These are phyloP conservation scores for Colletotrichum magnum DNA, from an alignment of 2,329 filamentous ascomycete species.

Conservation along the genomic window DNA sequence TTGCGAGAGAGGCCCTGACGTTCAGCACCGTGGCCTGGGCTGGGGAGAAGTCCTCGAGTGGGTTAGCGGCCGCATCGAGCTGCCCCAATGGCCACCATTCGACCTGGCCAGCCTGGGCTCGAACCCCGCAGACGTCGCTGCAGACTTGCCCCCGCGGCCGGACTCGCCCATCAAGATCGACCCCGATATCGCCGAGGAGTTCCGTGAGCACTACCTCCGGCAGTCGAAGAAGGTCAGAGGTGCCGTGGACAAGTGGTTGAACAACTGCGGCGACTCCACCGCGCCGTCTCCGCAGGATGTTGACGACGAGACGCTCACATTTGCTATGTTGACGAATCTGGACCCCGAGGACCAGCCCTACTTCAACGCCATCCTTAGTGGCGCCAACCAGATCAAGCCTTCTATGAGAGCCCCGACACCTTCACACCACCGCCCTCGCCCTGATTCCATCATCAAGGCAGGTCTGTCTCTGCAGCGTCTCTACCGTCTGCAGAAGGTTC, in stretches of 20 bases:
- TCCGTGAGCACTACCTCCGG: slow-evolving; percentile 90
- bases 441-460: slow-evolving; percentile 81
- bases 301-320: slow-evolving; percentile 93
- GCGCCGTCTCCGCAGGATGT: slow-evolving; percentile 87
- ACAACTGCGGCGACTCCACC: slow-evolving; percentile 80
- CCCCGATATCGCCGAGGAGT: slow-evolving; percentile 94
- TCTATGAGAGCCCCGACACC: slow-evolving; percentile 78
- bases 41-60: slow-evolving; percentile 97
- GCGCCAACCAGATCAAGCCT: slow-evolving; percentile 69
- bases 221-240: slow-evolving; percentile 93
- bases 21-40: slow-evolving; percentile 78
- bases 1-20: slow-evolving; percentile 75
- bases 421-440: slow-evolving; percentile 70
- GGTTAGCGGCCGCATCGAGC: slow-evolving; percentile 88
- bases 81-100: slow-evolving; percentile 92
- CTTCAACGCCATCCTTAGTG: slow-evolving; percentile 84
- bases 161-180: slow-evolving; percentile 82
- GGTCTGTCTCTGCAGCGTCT: slow-evolving; percentile 86
- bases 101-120: slow-evolving; percentile 75
- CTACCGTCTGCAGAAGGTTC: slow-evolving; percentile 80
- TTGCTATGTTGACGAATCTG: slow-evolving; percentile 92
- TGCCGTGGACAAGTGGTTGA: slow-evolving; percentile 93
- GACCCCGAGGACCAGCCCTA: slow-evolving; percentile 81
- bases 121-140: slow-evolving; percentile 72
- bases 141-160: slow-evolving; percentile 71